phyloP scores from a whole-genome alignment of 176 grass and related monocot species.

The Cenchrus fungigraminus region DNA sequence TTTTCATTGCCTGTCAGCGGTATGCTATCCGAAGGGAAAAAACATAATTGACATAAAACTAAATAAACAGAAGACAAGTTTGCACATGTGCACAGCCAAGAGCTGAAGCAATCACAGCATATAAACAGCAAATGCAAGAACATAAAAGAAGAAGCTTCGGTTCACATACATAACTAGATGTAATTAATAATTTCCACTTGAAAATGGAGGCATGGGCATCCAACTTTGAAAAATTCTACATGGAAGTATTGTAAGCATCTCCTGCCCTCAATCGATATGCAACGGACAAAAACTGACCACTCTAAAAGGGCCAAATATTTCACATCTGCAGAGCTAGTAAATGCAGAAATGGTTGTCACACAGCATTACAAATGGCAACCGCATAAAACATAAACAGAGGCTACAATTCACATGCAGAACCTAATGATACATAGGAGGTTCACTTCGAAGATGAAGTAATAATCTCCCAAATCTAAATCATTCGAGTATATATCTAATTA shows the following conservation, averaged over 20 bases:
- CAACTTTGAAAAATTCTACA: background rate
- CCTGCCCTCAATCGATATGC: background rate
- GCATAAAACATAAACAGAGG: background rate
- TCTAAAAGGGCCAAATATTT: background rate
- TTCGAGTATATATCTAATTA: background rate
- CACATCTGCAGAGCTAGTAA: background rate
- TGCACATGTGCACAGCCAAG: background rate
- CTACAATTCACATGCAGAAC: background rate
- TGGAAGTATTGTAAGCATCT: background rate
- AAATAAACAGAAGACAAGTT: background rate
- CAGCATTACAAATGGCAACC: background rate
- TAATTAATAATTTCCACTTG: background rate
- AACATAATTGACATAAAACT: background rate
- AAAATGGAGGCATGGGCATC: background rate
- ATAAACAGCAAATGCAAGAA: background rate
- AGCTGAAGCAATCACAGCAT: background rate
- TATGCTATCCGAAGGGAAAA: background rate
- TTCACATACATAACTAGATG: background rate
- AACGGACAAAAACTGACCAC: background rate
- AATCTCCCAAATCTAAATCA: background rate
- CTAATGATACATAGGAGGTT: background rate
- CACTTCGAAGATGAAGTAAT: background rate
- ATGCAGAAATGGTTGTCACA: background rate
- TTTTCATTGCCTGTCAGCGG: background rate
- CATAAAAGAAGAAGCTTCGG: constrained; percentile 2